phyloP scores from a whole-genome alignment of 1,139 yeast genomes.

The Magnusiomyces fungicola region DNA sequence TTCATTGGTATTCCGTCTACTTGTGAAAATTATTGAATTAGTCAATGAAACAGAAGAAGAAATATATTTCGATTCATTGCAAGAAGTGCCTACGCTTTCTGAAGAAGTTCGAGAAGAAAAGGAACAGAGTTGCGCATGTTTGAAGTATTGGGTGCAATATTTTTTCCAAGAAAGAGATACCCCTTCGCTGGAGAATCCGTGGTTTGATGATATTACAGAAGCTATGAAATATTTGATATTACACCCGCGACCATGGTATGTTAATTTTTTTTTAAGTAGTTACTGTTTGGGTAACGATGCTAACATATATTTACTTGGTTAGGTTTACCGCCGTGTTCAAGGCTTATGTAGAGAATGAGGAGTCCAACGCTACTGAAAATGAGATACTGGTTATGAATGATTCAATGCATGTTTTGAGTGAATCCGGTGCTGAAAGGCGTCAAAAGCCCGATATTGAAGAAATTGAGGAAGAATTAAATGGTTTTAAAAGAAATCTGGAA shows the following conservation, averaged over 20 bases:
- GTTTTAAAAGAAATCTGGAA: neutral
- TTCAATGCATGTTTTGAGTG: neutral
- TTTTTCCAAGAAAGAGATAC: neutral
- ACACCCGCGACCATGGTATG: slow-evolving; percentile 8
- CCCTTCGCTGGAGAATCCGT: neutral
- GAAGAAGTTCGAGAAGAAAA: neutral
- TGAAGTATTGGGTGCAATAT: slow-evolving; percentile 5
- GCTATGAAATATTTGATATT: neutral
- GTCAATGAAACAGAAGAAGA: slow-evolving; percentile 7
- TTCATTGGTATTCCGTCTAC: slow-evolving; percentile 19
- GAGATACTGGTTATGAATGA: neutral
- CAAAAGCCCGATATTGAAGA: neutral
- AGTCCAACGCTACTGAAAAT: neutral
- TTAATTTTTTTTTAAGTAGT: neutral
- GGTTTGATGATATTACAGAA: slow-evolving; percentile 5
- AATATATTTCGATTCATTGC: neutral
- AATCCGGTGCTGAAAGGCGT: neutral
- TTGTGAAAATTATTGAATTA: slow-evolving; percentile 16
- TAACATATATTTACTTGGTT: neutral
- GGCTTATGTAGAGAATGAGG: neutral
- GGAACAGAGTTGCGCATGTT: neutral
- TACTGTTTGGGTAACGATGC: neutral
- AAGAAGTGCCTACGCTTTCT: neutral
- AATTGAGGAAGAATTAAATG: neutral
- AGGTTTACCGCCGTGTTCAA: neutral